These are phyloP conservation scores for Boletus hoseneyae DNA, from an alignment of 1,284 basidiomycete species.

Conservation along the genomic window DNA sequence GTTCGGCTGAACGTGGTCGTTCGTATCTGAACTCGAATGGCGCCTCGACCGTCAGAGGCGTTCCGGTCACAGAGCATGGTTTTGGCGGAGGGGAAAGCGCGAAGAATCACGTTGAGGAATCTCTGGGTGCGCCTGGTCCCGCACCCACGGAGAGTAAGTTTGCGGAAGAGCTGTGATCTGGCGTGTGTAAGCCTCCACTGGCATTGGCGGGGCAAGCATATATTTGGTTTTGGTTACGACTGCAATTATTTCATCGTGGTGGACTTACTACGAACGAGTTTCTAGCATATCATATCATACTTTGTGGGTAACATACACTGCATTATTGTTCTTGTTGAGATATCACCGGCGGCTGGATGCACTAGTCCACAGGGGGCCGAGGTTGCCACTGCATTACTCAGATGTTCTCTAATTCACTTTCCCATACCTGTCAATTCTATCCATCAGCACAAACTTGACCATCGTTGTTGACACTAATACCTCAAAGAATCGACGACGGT, in stretches of 20 bases:
- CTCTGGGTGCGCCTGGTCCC: conserved; percentile 29
- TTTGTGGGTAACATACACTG: not conserved
- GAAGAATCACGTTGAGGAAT: conserved; percentile 12
- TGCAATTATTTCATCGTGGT: not conserved
- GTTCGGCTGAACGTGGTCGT: conserved; percentile 27
- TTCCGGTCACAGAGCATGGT: conserved; percentile 11
- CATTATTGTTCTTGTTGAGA: not conserved
- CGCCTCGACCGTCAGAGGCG: conserved; percentile 16
- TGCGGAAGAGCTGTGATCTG: conserved; percentile 31
- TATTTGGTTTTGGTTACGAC: not conserved
- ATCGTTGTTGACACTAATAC: conserved; percentile 29
- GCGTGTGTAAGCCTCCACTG: no score
- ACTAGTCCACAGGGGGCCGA: no score
- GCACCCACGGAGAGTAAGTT: conserved; percentile 43
- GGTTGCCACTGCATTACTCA: no score
- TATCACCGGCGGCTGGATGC: not conserved
- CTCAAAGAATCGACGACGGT: conserved; percentile 67
- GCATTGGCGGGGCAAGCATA: not conserved
- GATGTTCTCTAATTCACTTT: conserved; percentile 28
- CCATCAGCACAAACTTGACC: not conserved
- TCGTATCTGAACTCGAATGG: conserved; percentile 19
- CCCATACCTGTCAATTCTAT: conserved; percentile 42
- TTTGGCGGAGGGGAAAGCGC: conserved; percentile 11
- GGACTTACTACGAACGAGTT: not conserved
- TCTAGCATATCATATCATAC: not conserved